Conservation (phyloP, 1,139 yeast species). For the Debaryomyces nepalensis region DNA sequence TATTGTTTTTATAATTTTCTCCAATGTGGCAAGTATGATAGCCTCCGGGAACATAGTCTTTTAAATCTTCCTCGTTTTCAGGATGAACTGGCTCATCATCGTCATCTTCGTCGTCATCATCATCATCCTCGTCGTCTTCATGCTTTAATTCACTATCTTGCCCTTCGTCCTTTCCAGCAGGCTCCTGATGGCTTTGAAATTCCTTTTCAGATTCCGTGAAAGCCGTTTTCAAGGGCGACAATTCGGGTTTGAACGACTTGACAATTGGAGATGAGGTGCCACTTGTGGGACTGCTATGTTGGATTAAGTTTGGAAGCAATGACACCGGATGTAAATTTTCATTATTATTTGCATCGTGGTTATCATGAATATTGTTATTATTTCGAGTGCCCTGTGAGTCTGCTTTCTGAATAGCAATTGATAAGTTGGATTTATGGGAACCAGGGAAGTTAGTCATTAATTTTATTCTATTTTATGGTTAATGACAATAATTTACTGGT, state of each 20-base stretch:
- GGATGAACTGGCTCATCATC: conserved; percentile 43
- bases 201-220: conserved; percentile 26
- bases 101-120: conserved; percentile 46
- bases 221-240: conserved; percentile 42
- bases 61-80: conserved; percentile 65
- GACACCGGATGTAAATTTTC: conserved; percentile 18
- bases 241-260: conserved; percentile 40
- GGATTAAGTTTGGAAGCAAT: conserved; percentile 29
- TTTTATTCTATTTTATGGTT: conserved; percentile 4
- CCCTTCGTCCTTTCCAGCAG: background rate
- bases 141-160: conserved; percentile 17
- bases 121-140: conserved; percentile 45
- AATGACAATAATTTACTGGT: conserved; percentile 5
- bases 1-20: conserved; percentile 63
- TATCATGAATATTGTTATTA: conserved; percentile 5
- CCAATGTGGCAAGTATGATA: conserved; percentile 86
- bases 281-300: conserved; percentile 33
- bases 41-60: conserved; percentile 82
- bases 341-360: conserved; percentile 15
- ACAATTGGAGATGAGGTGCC: conserved; percentile 32
- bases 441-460: conserved; percentile 36
- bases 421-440: conserved; percentile 46
- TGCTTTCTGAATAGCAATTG: conserved; percentile 52
- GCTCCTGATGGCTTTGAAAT: conserved; percentile 9
- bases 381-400: conserved; percentile 28